Conservation (phyloP, 495 filamentous ascomycete genomes). For the Aspergillus haitiensis region DNA sequence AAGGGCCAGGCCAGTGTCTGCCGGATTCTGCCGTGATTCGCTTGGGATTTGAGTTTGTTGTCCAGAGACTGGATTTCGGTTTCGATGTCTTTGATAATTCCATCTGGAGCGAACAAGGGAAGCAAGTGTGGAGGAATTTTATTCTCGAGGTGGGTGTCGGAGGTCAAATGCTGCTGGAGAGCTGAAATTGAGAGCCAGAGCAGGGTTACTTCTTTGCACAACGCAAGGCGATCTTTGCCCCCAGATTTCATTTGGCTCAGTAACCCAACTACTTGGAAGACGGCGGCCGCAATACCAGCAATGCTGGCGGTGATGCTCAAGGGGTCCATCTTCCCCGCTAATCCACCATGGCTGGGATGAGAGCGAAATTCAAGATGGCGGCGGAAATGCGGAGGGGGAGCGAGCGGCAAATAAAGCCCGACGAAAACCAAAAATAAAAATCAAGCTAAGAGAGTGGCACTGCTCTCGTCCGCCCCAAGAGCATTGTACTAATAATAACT, state of each 20-base stretch:
- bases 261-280: conserved; percentile 13
- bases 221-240: conserved; percentile 9
- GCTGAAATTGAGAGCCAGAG: conserved; percentile 8
- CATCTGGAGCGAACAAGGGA: conserved; percentile 10
- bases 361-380: not conserved
- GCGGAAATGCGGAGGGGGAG: not conserved
- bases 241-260: conserved; percentile 2
- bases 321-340: conserved; percentile 8
- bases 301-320: conserved; percentile 13
- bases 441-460: not conserved
- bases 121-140: conserved; percentile 7
- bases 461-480: not conserved
- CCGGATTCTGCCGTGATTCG: conserved; percentile 1
- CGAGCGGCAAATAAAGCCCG: not conserved
- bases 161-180: conserved; percentile 10
- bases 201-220: conserved; percentile 4
- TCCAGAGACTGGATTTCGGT: conserved; percentile 1
- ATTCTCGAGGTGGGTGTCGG: conserved; percentile 10
- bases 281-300: conserved; percentile 6
- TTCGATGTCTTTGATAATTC: conserved; percentile 14
- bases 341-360: not conserved
- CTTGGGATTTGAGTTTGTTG: conserved; percentile 2
- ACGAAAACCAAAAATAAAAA: not conserved
- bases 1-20: conserved; percentile 15
- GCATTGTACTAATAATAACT: too few relatives aligned